Base-by-base conservation (phyloP, 192 early-diverging fungal species). In the Backusella westeae region DNA sequence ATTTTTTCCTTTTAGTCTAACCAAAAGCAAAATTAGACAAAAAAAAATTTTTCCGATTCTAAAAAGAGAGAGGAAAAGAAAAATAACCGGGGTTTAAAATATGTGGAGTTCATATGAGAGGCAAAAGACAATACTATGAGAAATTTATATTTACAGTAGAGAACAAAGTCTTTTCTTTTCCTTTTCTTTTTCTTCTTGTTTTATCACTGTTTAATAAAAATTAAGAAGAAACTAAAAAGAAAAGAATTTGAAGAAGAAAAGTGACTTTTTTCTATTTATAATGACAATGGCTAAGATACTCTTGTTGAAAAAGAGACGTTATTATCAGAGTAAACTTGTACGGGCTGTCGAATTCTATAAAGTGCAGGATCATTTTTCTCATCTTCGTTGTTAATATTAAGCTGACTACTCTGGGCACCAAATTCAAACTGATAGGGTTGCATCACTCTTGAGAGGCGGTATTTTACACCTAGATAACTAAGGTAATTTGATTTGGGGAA, bases 391-490 rank as follows among this genome's bases (percentile, higher is more conserved):
- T 29, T 63, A 23, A 29, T 63, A 63, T 29, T 63, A 8, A 26
- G 23, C 23, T 36, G 70, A 49, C 15, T 41, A 34, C 23, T 21
- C 42, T 44, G 41, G 42, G 41, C 70, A 26, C 26, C 42, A 44
- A 71, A 26, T 34, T 71, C 70, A 59, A 53, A 73, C 44, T 29
- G 75, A 69, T 73, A 66, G 21, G 77, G 72, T 44, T 78, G 72
- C 67, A 78, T 74, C 44, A 78, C 73, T 59, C 72, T 42, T 41
- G 66, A 74, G 15, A 78, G 36, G 6, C 77, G 77, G 41, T 78
- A 78, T 34, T 78, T 78, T 36, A 78, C 77, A 68, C 77, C 77
- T 17, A 78, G 67, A 67, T 78, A 78, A 68, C 77, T 78, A 19
- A 78, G 67, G 56, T 78, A 78, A 67, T 78, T 78, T 23, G 67